Evolutionary conservation across 2,329 filamentous ascomycete genomes (phyloP).

Genomic region (Fusarium odoratissimum): DNA sequence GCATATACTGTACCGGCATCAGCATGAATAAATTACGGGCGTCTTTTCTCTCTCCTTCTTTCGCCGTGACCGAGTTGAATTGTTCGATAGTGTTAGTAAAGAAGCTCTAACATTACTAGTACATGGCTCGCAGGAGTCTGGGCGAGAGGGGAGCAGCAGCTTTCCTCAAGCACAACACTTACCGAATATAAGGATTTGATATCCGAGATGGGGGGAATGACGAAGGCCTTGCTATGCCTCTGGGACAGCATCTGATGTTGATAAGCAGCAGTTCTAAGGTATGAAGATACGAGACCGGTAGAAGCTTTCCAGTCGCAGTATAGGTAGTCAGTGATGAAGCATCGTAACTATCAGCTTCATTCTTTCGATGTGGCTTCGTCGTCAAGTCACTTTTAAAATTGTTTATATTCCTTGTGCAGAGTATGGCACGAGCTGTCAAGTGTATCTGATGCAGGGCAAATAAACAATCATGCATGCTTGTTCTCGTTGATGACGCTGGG

Average conservation of each 20-base stretch:
- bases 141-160: neutral
- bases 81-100: neutral
- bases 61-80: too few relatives aligned
- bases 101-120: neutral
- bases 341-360: neutral
- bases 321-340: neutral
- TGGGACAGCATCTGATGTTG: too few relatives aligned
- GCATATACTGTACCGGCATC: neutral
- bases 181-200: neutral
- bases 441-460: too few relatives aligned
- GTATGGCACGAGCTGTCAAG: too few relatives aligned
- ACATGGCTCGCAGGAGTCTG: neutral
- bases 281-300: neutral
- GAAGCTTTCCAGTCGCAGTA: too few relatives aligned
- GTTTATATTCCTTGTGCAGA: neutral
- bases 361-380: neutral
- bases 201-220: neutral
- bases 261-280: too few relatives aligned
- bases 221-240: neutral
- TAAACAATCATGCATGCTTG: neutral
- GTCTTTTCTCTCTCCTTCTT: neutral
- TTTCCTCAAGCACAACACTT: neutral
- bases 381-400: neutral
- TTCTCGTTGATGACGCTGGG: neutral
- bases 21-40: neutral